Conservation (phyloP, 2,329 filamentous ascomycete species). For the Rhynchosporium graminicola region DNA sequence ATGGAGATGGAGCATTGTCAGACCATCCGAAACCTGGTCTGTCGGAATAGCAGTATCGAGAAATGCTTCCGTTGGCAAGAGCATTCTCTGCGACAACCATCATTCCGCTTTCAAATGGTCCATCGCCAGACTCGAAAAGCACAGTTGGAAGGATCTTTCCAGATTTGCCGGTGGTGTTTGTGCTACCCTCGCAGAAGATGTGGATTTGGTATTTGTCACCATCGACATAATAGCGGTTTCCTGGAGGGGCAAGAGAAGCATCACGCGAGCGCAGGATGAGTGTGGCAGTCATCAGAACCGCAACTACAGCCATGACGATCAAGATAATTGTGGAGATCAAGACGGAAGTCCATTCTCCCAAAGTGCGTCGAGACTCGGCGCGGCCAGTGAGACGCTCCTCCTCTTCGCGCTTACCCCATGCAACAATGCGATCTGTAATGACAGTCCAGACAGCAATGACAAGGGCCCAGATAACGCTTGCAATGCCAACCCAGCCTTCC, state of each 20-base stretch:
- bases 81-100: slow-evolving; percentile 78
- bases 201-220: slow-evolving; percentile 84
- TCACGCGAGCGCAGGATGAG: slow-evolving; percentile 81
- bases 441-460: slow-evolving; percentile 79
- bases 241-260: slow-evolving; percentile 70
- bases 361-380: slow-evolving; percentile 77
- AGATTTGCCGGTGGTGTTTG: slow-evolving; percentile 55
- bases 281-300: slow-evolving; percentile 75
- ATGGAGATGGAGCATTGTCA: slow-evolving; percentile 90
- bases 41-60: slow-evolving; percentile 93
- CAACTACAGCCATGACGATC: slow-evolving; percentile 65
- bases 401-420: slow-evolving; percentile 90
- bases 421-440: slow-evolving; percentile 76
- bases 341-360: slow-evolving; percentile 83
- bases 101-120: slow-evolving; percentile 75
- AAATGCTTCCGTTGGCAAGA: slow-evolving; percentile 77
- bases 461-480: slow-evolving; percentile 80
- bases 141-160: slow-evolving; percentile 72
- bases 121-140: slow-evolving; percentile 80
- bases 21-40: slow-evolving; percentile 86
- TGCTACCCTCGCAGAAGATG: slow-evolving; percentile 74
- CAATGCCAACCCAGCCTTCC: slow-evolving; percentile 90
- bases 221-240: slow-evolving; percentile 78
- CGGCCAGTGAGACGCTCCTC: slow-evolving; percentile 91
- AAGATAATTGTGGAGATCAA: slow-evolving; percentile 73